Conservation (phyloP, 2,329 filamentous ascomycete species). For the Colletotrichum sp. region DNA sequence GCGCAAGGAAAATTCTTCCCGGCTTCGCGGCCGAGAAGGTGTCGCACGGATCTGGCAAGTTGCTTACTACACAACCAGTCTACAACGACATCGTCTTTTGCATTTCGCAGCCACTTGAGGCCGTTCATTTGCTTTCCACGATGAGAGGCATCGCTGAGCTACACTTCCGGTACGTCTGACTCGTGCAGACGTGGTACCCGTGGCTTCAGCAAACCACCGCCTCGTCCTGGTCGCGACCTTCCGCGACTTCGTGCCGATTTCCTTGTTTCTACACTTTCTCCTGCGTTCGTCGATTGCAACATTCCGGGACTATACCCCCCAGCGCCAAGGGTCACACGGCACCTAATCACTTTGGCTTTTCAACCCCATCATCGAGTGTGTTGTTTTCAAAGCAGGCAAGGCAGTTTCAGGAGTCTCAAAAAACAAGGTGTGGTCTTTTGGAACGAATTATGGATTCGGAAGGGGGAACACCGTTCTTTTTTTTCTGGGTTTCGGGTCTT, state of each 20-base stretch:
- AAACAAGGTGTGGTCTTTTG: neutral
- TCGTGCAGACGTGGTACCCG: conserved; percentile 2
- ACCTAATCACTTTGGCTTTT: neutral
- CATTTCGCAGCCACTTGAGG: neutral
- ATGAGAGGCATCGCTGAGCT: conserved; percentile 1
- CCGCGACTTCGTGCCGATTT: conserved; percentile 23
- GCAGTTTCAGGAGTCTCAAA: conserved; percentile 18
- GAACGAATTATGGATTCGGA: neutral
- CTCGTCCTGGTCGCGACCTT: conserved; percentile 6
- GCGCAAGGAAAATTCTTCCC: neutral
- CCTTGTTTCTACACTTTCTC: conserved; percentile 3
- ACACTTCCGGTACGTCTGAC: conserved; percentile 8
- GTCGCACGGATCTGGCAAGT: neutral
- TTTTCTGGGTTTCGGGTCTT: neutral
- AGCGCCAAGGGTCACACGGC: conserved; percentile 4
- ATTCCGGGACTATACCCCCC: conserved; percentile 15
- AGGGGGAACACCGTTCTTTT: neutral
- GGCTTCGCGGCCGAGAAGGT: neutral
- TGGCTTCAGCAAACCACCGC: neutral
- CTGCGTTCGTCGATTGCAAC: neutral
- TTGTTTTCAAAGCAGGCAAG: conserved; percentile 8
- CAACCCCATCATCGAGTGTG: neutral
- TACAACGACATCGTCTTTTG: neutral
- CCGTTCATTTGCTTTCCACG: neutral
- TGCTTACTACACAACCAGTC: neutral